Evolutionary conservation across 768 basidiomycete genomes (phyloP).

Genomic region (Mycena latifolia): DNA sequence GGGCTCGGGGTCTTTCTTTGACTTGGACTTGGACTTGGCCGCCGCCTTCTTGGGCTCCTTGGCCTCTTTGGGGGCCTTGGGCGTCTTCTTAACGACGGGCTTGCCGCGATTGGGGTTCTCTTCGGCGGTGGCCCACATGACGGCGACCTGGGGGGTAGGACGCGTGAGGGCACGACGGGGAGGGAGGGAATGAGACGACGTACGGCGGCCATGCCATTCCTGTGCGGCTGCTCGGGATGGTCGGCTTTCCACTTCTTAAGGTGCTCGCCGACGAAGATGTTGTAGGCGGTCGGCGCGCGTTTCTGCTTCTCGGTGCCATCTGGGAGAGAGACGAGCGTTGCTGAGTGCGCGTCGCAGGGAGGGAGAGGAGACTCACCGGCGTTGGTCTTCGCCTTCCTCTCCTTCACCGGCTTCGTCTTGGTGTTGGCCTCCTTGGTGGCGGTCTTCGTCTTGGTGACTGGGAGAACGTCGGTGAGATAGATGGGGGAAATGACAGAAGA

Average conservation of each 20-base stretch:
- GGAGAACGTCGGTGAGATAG: too few relatives aligned
- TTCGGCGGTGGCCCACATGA: slow-evolving; percentile 67
- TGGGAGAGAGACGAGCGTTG: not conserved
- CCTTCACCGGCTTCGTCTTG: slow-evolving; percentile 39
- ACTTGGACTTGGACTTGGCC: not conserved
- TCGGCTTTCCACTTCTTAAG: slow-evolving; percentile 70
- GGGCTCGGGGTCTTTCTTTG: slow-evolving; percentile 29
- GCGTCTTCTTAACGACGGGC: slow-evolving; percentile 38
- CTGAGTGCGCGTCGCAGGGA: not conserved
- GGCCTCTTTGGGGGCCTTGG: slow-evolving; percentile 60
- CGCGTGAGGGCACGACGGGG: not conserved
- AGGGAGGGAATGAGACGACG: slow-evolving; percentile 26
- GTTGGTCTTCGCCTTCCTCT: slow-evolving; percentile 39
- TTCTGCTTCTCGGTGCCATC: slow-evolving; percentile 59
- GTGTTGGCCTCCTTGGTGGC: slow-evolving; percentile 68
- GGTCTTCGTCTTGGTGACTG: slow-evolving; percentile 66
- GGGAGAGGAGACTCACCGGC: slow-evolving; percentile 43
- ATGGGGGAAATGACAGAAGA: too few relatives aligned
- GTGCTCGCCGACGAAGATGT: slow-evolving; percentile 66
- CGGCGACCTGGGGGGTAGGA: slow-evolving; percentile 58
- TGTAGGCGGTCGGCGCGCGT: slow-evolving; percentile 71
- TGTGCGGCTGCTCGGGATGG: slow-evolving; percentile 58
- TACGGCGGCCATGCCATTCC: slow-evolving; percentile 66
- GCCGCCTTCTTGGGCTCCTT: slow-evolving; percentile 49
- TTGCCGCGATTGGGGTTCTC: slow-evolving; percentile 76